Percentiles rank a stretch among this genome's conserved stretches.
Evolutionary conservation across 768 basidiomycete species (phyloP).

Genomic region (Crucibulum laeve): DNA sequence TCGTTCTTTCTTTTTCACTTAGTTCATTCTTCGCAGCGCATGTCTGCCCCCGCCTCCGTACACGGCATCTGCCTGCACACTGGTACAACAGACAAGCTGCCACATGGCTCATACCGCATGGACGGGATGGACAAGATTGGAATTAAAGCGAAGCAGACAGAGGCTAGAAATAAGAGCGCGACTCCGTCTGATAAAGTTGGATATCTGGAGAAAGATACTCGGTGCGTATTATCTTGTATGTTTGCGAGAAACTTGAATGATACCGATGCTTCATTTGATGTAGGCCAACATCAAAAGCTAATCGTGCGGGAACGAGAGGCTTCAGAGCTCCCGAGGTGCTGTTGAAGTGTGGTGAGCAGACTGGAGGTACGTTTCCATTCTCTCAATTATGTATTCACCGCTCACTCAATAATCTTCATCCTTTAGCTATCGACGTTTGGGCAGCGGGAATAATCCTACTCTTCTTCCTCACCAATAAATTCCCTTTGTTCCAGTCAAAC

Average conservation of each 20-base stretch:
- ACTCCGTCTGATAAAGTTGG: conserved; percentile 69
- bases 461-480: conserved; percentile 89
- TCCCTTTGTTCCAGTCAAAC: conserved; percentile 89
- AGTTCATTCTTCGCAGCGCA: conserved; percentile 35
- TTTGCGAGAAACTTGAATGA: not conserved
- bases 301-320: conserved; percentile 93
- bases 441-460: conserved; percentile 88
- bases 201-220: conserved; percentile 68
- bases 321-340: conserved; percentile 97
- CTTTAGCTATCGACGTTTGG: conserved; percentile 93
- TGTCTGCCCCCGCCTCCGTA: conserved; percentile 42
- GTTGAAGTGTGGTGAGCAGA: conserved; percentile 90
- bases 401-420: conserved; percentile 1
- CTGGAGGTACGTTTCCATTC: conserved; percentile 75
- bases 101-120: conserved; percentile 60
- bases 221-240: conserved; percentile 33
- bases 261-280: conserved; percentile 1
- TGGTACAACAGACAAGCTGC: conserved; percentile 48
- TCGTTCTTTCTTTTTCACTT: not conserved
- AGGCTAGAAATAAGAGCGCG: conserved; percentile 50
- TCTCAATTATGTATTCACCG: no score
- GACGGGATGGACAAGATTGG: conserved; percentile 40
- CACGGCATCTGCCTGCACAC: conserved; percentile 78
- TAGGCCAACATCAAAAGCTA: conserved; percentile 85
- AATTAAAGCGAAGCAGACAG: conserved; percentile 57